Evolutionary conservation across 177 flowering plant genomes (phyloP).

Genomic region (Telopea speciosissima): DNA sequence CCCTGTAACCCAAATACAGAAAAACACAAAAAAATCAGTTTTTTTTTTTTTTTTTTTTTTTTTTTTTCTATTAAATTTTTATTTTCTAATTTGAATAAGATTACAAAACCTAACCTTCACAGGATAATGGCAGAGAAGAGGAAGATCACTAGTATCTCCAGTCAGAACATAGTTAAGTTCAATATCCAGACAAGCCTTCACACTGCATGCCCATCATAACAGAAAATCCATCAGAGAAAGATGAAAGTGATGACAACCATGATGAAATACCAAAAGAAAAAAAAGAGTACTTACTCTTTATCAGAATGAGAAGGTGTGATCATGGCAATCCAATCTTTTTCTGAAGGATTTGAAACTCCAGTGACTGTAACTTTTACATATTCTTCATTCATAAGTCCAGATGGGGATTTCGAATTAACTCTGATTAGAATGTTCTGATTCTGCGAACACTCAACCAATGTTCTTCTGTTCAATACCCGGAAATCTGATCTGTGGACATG

Average conservation of each 20-base stretch:
- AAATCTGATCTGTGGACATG: constrained; percentile 19
- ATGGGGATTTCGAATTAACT: constrained; percentile 2
- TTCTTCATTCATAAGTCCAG: constrained; percentile 43
- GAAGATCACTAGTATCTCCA: constrained; percentile 57
- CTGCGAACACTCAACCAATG: constrained; percentile 11
- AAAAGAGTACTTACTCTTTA: too few relatives aligned
- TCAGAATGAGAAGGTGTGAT: constrained; percentile 56
- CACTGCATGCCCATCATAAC: constrained; percentile 24
- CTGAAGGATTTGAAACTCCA: constrained; percentile 46
- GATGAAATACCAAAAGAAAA: too few relatives aligned
- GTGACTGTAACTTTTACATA: constrained; percentile 41
- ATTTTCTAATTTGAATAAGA: too few relatives aligned
- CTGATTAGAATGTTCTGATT: constrained; percentile 20
- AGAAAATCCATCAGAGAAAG: too few relatives aligned
- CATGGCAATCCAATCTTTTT: constrained; percentile 65
- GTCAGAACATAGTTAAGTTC: constrained; percentile 35
- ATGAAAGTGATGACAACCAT: too few relatives aligned
- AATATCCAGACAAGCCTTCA: constrained; percentile 28
- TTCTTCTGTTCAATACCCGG: constrained; percentile 19
- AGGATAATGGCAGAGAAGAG: constrained; percentile 66
- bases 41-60: too few relatives aligned
- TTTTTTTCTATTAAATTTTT: too few relatives aligned
- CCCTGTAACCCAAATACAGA: too few relatives aligned
- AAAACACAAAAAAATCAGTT: too few relatives aligned
- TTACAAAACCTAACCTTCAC: too few relatives aligned